phyloP scores from a whole-genome alignment of 106 monocot genomes.

The Dendrobium huoshanense region DNA sequence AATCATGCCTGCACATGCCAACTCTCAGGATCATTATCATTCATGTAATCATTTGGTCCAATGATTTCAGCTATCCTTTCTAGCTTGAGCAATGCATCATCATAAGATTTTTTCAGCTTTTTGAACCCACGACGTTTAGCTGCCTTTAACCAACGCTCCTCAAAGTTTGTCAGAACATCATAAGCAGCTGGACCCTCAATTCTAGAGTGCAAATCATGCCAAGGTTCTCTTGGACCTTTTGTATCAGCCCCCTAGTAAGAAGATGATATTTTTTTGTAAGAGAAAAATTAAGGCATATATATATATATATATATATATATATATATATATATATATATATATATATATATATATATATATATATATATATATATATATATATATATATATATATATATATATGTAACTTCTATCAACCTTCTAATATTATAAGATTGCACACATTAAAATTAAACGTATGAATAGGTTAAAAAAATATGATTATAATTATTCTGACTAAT shows the following conservation, averaged over 20 bases:
- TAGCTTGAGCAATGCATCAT: slow-evolving; percentile 67
- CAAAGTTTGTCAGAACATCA: slow-evolving; percentile 84
- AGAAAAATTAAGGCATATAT: not conserved
- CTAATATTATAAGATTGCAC: not conserved
- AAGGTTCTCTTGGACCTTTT: slow-evolving; percentile 82
- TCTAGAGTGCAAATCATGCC: slow-evolving; percentile 93
- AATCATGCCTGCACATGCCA: slow-evolving; percentile 88
- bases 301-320: too few relatives aligned
- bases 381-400: too few relatives aligned
- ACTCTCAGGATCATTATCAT: slow-evolving; percentile 64
- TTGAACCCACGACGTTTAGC: slow-evolving; percentile 66
- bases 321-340: too few relatives aligned
- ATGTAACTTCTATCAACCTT: not conserved
- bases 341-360: too few relatives aligned
- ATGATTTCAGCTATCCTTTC: slow-evolving; percentile 63
- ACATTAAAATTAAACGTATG: not conserved
- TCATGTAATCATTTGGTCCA: slow-evolving; percentile 34
- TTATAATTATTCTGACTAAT: not conserved
- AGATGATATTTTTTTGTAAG: not conserved
- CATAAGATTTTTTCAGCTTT: slow-evolving; percentile 49
- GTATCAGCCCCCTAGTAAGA: slow-evolving; percentile 38
- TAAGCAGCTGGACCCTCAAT: slow-evolving; percentile 91
- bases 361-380: too few relatives aligned
- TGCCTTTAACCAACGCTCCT: slow-evolving; percentile 83
- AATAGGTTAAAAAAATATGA: not conserved